Evolutionary conservation across 345 rosid species (phyloP).

Genomic region (Ceriops tagal): DNA sequence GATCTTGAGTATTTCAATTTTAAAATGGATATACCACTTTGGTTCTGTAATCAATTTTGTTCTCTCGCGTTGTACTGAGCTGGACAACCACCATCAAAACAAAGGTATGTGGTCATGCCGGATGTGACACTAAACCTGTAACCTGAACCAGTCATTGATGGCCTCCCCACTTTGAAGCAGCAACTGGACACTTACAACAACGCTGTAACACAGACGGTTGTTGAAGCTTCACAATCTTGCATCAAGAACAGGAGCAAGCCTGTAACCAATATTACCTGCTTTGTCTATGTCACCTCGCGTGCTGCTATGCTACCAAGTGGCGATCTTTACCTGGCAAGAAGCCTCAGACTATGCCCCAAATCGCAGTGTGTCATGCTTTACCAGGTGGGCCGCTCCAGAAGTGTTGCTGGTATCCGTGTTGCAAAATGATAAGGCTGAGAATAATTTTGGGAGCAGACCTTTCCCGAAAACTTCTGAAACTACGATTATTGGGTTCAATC

Average conservation of each 20-base stretch:
- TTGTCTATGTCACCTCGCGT: conserved; percentile 89
- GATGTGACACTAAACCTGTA: conserved; percentile 76
- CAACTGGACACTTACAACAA: conserved; percentile 66
- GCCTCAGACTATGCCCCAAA: conserved; percentile 70
- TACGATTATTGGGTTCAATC: conserved; percentile 85
- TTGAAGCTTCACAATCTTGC: conserved; percentile 75
- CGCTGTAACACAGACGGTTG: conserved; percentile 86
- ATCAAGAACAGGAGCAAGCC: conserved; percentile 78
- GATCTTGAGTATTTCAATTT: neutral
- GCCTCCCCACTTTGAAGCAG: conserved; percentile 74
- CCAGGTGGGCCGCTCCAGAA: conserved; percentile 85
- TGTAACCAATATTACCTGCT: conserved; percentile 69
- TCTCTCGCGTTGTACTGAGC: conserved; percentile 40
- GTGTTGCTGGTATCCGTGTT: conserved; percentile 83
- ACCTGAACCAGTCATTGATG: conserved; percentile 81
- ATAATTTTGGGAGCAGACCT: conserved; percentile 81
- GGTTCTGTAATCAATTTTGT: neutral
- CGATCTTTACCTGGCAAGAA: conserved; percentile 70
- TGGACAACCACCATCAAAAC: conserved; percentile 90
- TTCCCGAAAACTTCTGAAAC: conserved; percentile 87
- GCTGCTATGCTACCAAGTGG: conserved; percentile 92
- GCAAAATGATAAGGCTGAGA: conserved; percentile 94
- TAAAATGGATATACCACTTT: neutral
- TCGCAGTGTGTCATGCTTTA: conserved; percentile 78
- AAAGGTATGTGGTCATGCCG: conserved; percentile 87